Evolutionary conservation across 23 red algal species (phyloP).

Genomic region (Pyropia haitanensis): DNA sequence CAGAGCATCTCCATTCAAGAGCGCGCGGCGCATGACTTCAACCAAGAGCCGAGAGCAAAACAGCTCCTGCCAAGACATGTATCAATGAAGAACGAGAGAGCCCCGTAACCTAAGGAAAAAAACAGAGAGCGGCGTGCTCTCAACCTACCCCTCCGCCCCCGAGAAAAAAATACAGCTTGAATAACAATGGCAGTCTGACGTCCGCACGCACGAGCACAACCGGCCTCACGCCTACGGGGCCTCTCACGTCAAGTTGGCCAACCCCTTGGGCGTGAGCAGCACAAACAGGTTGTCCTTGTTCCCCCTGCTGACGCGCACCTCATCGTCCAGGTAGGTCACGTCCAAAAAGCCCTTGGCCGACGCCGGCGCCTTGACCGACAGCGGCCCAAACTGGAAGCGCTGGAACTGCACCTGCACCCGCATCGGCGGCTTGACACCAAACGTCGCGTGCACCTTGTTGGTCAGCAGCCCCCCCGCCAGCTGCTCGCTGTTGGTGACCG

Average conservation of each 20-base stretch:
- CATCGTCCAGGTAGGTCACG: conserved; percentile 71
- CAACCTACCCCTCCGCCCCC: too few relatives aligned
- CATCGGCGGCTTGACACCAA: conserved; percentile 33
- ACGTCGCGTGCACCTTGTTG: conserved; percentile 56
- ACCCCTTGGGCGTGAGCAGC: conserved; percentile 24
- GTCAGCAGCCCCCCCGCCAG: conserved; percentile 60
- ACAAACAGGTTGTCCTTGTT: conserved; percentile 79
- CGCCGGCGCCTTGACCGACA: conserved; percentile 42
- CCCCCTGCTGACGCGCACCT: conserved; percentile 70
- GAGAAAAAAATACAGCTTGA: too few relatives aligned
- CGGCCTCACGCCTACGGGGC: neutral
- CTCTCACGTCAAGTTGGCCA: neutral
- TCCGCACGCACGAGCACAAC: too few relatives aligned
- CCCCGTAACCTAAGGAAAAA: too few relatives aligned
- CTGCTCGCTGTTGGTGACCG: conserved; percentile 48
- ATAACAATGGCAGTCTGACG: too few relatives aligned
- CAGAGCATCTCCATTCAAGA: too few relatives aligned
- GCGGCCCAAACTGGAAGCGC: conserved; percentile 38
- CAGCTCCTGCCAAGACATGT: too few relatives aligned
- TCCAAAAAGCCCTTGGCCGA: conserved; percentile 67
- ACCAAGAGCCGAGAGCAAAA: too few relatives aligned
- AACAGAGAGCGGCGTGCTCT: too few relatives aligned
- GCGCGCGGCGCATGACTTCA: too few relatives aligned
- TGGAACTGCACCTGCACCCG: conserved; percentile 76
- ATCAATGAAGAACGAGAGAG: too few relatives aligned